Evolutionary conservation across 768 basidiomycete genomes (phyloP), one percentile per base, ranked within the genome.

Genomic region (Amanita pallidorosea): DNA sequence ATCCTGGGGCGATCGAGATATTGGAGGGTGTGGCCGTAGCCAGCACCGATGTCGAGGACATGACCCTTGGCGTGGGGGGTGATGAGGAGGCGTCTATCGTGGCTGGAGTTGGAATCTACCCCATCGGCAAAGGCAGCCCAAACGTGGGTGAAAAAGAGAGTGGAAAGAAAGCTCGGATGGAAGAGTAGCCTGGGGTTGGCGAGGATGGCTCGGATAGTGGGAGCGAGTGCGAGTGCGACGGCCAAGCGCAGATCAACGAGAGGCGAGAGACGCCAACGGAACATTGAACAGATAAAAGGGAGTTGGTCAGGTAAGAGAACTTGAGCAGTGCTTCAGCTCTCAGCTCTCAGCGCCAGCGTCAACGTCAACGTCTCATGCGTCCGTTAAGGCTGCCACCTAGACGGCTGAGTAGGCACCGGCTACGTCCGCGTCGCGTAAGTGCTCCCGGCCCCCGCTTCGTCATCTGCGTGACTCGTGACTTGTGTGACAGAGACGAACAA

Each of bases 1-100:
- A 88, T 80, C 25, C 64, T 67, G 1, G 57, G 53, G 27, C 60
- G 67, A 51, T 85, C 74, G 20, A 90, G 73, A 57, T 88, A 88
- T 27, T 68, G 69, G 11, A 73, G 65, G 0, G 75, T 77, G 58
- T 85, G 84, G 0, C 87, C 86, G 51, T 77, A 69, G 0, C 83
- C 83, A 58, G 83, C 82, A 3, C 84, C 84, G 15, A 85, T 51
- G 52, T 88, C 85, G 20, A 87, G 70, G 0, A 87, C 80, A 2
- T 76, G 67, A 1, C 85, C 85, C 7, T 64, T 54, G 1, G 84
- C 81, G 50, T 81, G 63, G 2, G 70, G 67, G 2, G 73, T 72
- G 45, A 86, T 74, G 44, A 87, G 70, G 0, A 46, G 48, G 2
- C 63, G 51, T 60, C 85, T 85, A 1, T 68, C 56, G 0, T 62